Evolutionary conservation across 495 filamentous ascomycete species (phyloP).

Genomic region (Letharia lupina): DNA sequence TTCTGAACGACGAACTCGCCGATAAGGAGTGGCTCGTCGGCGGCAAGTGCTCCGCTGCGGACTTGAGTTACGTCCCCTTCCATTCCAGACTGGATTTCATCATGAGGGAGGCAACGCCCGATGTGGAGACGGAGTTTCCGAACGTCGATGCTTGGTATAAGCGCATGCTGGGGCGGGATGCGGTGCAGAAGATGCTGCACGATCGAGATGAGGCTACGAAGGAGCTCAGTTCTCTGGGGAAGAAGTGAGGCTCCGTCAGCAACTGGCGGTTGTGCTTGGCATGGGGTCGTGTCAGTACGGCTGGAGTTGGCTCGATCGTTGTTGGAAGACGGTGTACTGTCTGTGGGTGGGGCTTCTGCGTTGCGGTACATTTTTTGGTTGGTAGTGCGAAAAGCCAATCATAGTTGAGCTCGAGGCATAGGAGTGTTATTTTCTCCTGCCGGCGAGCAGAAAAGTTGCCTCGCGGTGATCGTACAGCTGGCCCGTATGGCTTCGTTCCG

Average conservation of each 20-base stretch:
- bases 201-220: slow-evolving; percentile 4
- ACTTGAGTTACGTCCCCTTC: slow-evolving; percentile 10
- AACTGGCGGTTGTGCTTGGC: background rate
- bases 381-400: background rate
- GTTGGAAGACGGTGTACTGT: background rate
- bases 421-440: background rate
- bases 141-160: slow-evolving; percentile 30
- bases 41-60: slow-evolving; percentile 8
- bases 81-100: slow-evolving; percentile 10
- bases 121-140: slow-evolving; percentile 26
- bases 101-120: slow-evolving; percentile 5
- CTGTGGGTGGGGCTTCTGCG: background rate
- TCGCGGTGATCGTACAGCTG: background rate
- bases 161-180: slow-evolving; percentile 24
- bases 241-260: background rate
- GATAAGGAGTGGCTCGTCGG: slow-evolving; percentile 11
- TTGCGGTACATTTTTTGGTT: background rate
- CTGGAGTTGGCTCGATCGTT: background rate
- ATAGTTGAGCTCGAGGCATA: background rate
- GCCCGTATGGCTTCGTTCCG: background rate
- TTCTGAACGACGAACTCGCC: slow-evolving; percentile 9
- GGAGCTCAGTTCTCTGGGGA: background rate
- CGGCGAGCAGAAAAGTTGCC: background rate
- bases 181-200: slow-evolving; percentile 20
- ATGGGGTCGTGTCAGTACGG: background rate